Percentiles rank a stretch among this genome's conserved stretches.
Evolutionary conservation across 257 asterid genomes (phyloP).

Genomic region (Rauvolfia tetraphylla): DNA sequence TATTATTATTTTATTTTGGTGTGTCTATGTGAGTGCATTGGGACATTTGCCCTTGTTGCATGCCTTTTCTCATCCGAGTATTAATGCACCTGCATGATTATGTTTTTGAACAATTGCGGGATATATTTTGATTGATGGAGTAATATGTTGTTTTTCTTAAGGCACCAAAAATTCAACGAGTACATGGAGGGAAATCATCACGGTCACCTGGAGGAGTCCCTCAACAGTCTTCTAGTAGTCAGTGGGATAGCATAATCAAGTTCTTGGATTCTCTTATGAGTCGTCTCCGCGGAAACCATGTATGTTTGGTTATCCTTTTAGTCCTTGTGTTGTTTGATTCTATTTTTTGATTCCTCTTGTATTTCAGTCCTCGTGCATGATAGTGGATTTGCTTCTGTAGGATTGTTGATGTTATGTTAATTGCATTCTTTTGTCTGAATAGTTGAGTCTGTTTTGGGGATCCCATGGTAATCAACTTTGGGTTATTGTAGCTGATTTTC

Average conservation of each 20-base stretch:
- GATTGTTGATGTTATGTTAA: background rate
- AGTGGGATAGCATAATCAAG: constrained; percentile 90
- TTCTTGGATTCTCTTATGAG: constrained; percentile 88
- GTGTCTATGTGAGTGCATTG: no score
- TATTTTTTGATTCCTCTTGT: background rate
- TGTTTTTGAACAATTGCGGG: background rate
- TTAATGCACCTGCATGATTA: background rate
- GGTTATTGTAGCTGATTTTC: background rate
- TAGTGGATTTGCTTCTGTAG: background rate
- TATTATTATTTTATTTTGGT: no score
- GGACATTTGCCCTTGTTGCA: background rate
- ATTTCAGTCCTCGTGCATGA: constrained; percentile 4
- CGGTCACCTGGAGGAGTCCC: constrained; percentile 80
- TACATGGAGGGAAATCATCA: constrained; percentile 92
- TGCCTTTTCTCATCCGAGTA: background rate
- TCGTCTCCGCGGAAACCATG: constrained; percentile 70
- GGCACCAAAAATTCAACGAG: constrained; percentile 93
- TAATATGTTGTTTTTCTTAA: constrained; percentile 21
- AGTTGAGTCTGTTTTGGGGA: background rate
- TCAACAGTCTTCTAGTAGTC: constrained; percentile 72
- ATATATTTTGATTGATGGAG: background rate
- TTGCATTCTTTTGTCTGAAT: background rate
- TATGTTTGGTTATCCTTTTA: constrained; percentile 23
- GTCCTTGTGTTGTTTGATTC: background rate
- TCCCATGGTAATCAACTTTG: background rate